Base-by-base conservation (phyloP, 1,284 basidiomycete genomes). In the Apiotrichum sp. region DNA sequence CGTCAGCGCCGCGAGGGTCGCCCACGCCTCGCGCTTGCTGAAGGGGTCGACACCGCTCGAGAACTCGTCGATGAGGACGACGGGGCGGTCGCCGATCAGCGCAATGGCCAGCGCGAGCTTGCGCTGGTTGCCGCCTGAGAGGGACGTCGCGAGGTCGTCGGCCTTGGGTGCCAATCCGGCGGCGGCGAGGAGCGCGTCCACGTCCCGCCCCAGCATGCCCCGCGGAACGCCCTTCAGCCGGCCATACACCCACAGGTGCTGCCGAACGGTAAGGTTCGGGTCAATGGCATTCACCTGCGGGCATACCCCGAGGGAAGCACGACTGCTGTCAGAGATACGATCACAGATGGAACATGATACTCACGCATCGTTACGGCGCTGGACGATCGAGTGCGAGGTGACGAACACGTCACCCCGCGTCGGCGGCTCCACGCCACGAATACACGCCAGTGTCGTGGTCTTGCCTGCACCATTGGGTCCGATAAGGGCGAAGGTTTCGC, bases 251-350 rank as follows among this genome's bases (percentile, higher is more conserved):
- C 80, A 58, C 39, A 90, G 76, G 65, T 91, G 88, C 68, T 91
- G 85, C 33, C 83, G 79, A 13, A 89, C 88, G 11, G 35, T 36
- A 36, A 90, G 74, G 61, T 87, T 83, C 4, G 83, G 77, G 60
- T 89, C 88, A 55, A 89, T 86, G 0, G 87, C 87, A 4, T 87
- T 88, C 73, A 88, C 87, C 63, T 90, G 88, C 0, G 87, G 88
- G 67, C 86, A 89, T 41, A 89, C 86, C 1, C 87, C 87, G 7
- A 89, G 80, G 22, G 63, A 56, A 5, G 56, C 50, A 33, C 65
- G 61, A 2, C 62, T 63, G 34, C 1, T 2, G 55, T 52, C 16
- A 56, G 36, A 10, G 56, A 31, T 8, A 31, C 1, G 9, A 11
- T 13, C 35, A n/a, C n/a, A n/a, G 11, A 5, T 29, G 22, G 11